Evolutionary conservation across 2,329 filamentous ascomycete species (phyloP), one percentile per base, ranked within the genome.

Genomic region (Trichoderma sp.): DNA sequence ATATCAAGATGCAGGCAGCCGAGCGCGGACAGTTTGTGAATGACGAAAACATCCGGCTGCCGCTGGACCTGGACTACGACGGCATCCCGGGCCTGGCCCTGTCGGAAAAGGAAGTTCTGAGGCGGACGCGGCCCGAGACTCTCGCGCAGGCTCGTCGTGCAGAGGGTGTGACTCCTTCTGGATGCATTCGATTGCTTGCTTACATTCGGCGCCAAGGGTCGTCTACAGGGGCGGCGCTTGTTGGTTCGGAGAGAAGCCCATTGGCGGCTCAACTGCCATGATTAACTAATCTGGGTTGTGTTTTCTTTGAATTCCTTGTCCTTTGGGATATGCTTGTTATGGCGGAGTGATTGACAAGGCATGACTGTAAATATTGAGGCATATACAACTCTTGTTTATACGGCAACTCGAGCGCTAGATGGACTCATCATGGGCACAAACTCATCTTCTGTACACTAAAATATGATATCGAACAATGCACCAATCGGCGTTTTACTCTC

Each of bases 141-240:
- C 84, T 99, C 27, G 95, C 93, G 0, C 96, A 97, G 85, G 95
- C 95, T 37, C 86, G 93, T 60, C 84, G 96, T 16, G 88, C 97
- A 13, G 96, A 99, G 79, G 95, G 95, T 4, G 83, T 91, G 71
- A 91, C 88, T 24, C 88, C 89, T 0, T 82, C 86, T 0, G 88
- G 87, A 0, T 86, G 85, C 69, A 76, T 91, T 55, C 80, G 87
- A 67, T 76, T 96, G 71, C 79, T 95, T 69, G 84, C 83, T 29
- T 86, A 87, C 77, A 89, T 93, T n/a, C 83, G 82, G 52, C 75
- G 77, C 33, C 74, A 62, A 24, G 59, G 69, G 8, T 33, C 65
- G 13, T 68, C 65, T 13, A 21, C 56, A 4, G 40, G 37, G 2
- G 37, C 64, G 2, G 29, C 10, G 11, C 37, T 56, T 31, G 6